Evolutionary conservation across 306 rosid genomes (phyloP).

Genomic region (Glycine soja): DNA sequence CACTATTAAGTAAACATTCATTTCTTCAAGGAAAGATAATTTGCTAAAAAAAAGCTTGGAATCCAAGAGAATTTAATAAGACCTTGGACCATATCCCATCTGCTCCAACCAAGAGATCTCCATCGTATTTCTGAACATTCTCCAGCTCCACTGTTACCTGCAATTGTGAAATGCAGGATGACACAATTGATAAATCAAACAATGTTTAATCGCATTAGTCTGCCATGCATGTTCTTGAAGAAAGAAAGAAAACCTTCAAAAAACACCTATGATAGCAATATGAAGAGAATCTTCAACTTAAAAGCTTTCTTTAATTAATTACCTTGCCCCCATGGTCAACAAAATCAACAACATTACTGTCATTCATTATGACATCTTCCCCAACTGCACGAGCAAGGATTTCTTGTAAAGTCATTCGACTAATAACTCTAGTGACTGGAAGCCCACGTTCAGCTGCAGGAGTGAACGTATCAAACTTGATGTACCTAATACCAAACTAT

Average conservation of each 20-base stretch:
- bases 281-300: slow-evolving; percentile 37
- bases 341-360: slow-evolving; percentile 75
- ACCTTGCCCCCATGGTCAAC: slow-evolving; percentile 88
- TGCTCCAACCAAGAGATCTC: slow-evolving; percentile 95
- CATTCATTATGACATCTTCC: slow-evolving; percentile 71
- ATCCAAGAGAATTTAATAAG: slow-evolving; percentile 27
- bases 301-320: slow-evolving; percentile 48
- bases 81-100: slow-evolving; percentile 99
- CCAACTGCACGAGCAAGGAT: slow-evolving; percentile 92
- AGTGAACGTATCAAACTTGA: slow-evolving; percentile 98
- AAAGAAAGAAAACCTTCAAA: slow-evolving; percentile 36
- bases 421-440: slow-evolving; percentile 96
- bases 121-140: slow-evolving; percentile 81
- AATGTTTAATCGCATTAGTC: slow-evolving; percentile 13
- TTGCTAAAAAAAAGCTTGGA: slow-evolving; percentile 27
- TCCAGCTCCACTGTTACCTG: slow-evolving; percentile 86
- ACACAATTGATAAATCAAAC: slow-evolving; percentile 40
- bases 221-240: slow-evolving; percentile 31
- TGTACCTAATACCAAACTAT: slow-evolving; percentile 77
- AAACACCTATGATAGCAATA: slow-evolving; percentile 19
- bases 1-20: background rate
- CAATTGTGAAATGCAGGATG: slow-evolving; percentile 37
- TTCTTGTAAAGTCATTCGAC: slow-evolving; percentile 87
- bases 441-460: slow-evolving; percentile 97
- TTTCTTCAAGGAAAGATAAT: background rate